These are phyloP conservation scores for Mycosphaerella sp. DNA, from an alignment of 2,329 filamentous ascomycete genomes.

Conservation along the genomic window DNA sequence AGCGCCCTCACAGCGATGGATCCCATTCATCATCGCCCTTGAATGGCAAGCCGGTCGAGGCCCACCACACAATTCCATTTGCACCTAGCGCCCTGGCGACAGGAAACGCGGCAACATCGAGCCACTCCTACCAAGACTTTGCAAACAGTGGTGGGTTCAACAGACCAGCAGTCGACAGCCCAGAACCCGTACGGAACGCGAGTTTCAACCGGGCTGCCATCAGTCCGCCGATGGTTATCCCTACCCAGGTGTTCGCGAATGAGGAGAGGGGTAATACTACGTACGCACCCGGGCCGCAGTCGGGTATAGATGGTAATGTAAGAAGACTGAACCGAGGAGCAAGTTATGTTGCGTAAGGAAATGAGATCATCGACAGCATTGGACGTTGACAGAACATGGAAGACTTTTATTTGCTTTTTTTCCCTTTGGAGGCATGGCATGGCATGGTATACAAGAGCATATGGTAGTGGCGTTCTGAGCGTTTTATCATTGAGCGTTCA, in stretches of 20 bases:
- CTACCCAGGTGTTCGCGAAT: neutral
- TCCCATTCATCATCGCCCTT: neutral
- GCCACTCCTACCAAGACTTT: neutral
- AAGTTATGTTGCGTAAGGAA: slow-evolving; percentile 12
- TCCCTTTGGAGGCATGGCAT: neutral
- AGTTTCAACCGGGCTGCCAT: neutral
- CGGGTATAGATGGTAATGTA: neutral
- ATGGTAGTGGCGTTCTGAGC: neutral
- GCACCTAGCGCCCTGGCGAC: neutral
- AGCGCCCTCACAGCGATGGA: neutral
- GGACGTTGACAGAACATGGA: no score
- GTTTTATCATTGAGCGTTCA: neutral
- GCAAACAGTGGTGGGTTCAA: neutral
- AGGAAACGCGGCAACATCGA: neutral
- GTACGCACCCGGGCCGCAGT: neutral
- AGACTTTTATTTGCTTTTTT: no score
- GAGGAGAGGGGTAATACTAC: neutral
- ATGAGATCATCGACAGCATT: neutral
- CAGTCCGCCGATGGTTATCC: neutral
- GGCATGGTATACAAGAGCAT: neutral
- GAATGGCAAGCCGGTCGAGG: no score
- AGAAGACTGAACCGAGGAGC: slow-evolving; percentile 8
- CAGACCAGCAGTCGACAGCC: neutral
- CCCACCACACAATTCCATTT: neutral
- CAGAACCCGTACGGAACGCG: neutral